Conservation (phyloP, 2,329 filamentous ascomycete genomes). For the Trichoderma koningiopsis region DNA sequence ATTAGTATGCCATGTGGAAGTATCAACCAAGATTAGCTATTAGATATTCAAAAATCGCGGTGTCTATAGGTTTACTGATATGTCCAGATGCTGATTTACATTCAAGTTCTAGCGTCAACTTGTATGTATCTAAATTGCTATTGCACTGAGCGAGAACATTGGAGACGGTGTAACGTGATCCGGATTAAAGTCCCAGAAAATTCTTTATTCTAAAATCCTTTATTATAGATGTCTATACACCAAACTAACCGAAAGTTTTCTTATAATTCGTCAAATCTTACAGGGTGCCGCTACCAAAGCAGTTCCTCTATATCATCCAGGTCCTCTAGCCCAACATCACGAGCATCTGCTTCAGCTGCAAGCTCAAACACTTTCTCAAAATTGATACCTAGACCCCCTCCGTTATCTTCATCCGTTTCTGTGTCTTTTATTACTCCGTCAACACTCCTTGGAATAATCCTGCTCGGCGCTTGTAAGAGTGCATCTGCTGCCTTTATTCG, state of each 20-base stretch:
- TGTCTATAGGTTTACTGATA: not conserved
- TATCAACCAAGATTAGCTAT: not conserved
- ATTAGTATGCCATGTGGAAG: not conserved
- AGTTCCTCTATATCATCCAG: not conserved
- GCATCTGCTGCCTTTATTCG: conserved; percentile 20
- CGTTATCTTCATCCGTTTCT: not conserved
- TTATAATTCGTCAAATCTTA: not conserved
- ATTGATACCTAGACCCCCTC: not conserved
- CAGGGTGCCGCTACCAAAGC: not conserved
- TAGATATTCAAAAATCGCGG: not conserved
- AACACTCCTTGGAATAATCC: conserved; percentile 18
- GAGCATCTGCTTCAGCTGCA: not conserved
- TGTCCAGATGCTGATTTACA: not conserved
- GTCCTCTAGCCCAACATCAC: not conserved
- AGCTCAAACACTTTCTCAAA: not conserved
- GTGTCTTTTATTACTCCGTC: not conserved
- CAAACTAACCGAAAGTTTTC: no score
- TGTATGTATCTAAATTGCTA: not conserved
- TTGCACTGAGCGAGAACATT: no score
- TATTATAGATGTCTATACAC: no score
- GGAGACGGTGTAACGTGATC: no score
- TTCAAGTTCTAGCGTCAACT: not conserved
- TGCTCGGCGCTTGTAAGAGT: conserved; percentile 1
- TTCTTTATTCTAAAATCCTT: not conserved
- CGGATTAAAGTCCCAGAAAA: no score